Base-by-base conservation (phyloP, 257 asterid species). In the Forsythia suspensa region DNA sequence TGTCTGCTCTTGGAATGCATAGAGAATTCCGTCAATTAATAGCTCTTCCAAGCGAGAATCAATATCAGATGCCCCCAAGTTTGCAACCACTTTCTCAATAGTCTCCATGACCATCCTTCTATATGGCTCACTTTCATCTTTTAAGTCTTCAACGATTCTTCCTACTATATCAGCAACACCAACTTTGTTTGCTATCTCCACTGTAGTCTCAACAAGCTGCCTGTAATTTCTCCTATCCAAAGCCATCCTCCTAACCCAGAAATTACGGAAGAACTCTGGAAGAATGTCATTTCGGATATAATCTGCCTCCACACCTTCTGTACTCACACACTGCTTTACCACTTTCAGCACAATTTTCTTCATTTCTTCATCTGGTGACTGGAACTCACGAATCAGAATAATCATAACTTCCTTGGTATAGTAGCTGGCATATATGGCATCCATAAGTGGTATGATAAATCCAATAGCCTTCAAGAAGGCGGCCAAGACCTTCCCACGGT, bases 81-180 rank as follows among this genome's bases (percentile, higher is more conserved):
- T 94, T 6, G 92, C 85, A n/a, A 94, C 98, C 84, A 94, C 98
- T 82, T 92, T 94, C 89, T 92, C 98, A 65, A 94, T 92, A 13
- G 98, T 94, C 86, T 94, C 98, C 98, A 94, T 94, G 48, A 94
- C 98, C 98, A 94, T 94, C 84, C 98, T 85, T 80, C 98, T 84
- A 63, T 94, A 94, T 73, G 97, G 98, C 86, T 94, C 98, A 77
- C 98, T 94, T 84, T 92, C 97, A 73, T 92, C 98, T 87, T 94
- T 94, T 70, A 90, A 84, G 81, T 92, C 96, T 87, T 94, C 98
- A 65, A 94, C 97, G 40, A 92, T 89, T 81, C 96, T 90, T 10
- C 97, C 97, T 0, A 94, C 98, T 41, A 92, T 92, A 81, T 92
- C 98, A 46, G 97, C 94, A 76, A 94, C 97, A 44, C 98, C 97